Evolutionary conservation across 2,329 filamentous ascomycete genomes (phyloP), one percentile per base, ranked within the genome.

Genomic region (Claviceps africana): DNA sequence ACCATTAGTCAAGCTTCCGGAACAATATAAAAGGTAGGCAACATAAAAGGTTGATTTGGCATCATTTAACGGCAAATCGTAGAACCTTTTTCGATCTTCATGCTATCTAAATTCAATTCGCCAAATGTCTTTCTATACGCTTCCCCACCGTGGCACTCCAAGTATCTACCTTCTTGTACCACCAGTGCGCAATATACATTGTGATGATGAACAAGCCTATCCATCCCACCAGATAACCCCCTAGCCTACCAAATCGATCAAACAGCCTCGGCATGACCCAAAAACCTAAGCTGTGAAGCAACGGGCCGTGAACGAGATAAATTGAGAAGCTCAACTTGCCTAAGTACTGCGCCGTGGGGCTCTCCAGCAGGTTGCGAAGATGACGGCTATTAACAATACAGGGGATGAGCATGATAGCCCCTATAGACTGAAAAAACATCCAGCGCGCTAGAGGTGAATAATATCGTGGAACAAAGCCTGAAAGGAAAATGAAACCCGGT

Each of bases 241-340:
- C 55, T 1, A 53, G 52, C 19, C 58, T 56, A 5, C 67, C 67
- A 15, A 70, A 61, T 13, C 51, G 57, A 21, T 70, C 68, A 44
- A 70, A 70, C 2, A 70, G 57, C 9, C 67, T 57, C 5, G 68
- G 68, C 68, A 71, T 70, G 44, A 87, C 48, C 54, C 82, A 71
- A 61, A 86, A 80, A 40, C 80, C 81, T 4, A 84, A 54, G 2
- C 71, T 71, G 69, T 74, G 77, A 4, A 85, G 63, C 1, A 85
- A 65, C 0, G 81, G 81, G 0, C 81, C 81, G 58, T 71, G 69
- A 5, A 71, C 60, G 4, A 71, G 66, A 53, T 71, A 71, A n/a
- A 71, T 57, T 1, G 67, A 68, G 59, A 70, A 71, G 54, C 67
- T 70, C 53, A 71, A 60, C 47, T 60, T 63, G 13, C 69, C 69